Evolutionary conservation across 2,329 filamentous ascomycete species (phyloP), one percentile per base, ranked within the genome.

Genomic region (Dactylellina drechsleri): DNA sequence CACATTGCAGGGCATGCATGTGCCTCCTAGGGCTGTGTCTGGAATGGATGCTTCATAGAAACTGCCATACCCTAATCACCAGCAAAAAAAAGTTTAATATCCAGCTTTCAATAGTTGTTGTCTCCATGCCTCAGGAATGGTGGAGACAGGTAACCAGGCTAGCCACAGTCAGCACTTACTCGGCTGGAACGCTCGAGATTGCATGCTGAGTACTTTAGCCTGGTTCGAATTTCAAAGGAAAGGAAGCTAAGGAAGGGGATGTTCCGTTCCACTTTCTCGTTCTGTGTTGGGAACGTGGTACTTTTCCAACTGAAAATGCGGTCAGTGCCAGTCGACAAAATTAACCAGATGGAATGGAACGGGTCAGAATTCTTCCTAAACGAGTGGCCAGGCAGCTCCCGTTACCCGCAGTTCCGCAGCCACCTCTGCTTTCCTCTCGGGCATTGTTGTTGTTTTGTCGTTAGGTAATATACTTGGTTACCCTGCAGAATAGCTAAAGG

Each of bases 231-330:
- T 36, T 36, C 31, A 36, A 36, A 36, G 31, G 31, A 36, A 36
- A 36, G 23, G 31, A 36, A 36, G 31, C 31, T 10, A 36, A 10
- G 31, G 31, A 36, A 10, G 10, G 6, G 31, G 20, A 53, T 53
- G 53, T 20, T 50, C 58, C n/a, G n/a, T 15, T 41, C 7, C 43
- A 52, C 28, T 59, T 67, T 60, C 54, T 53, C 28, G 41, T 64
- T 66, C 47, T 74, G 70, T 28, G 70, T 74, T 74, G 70, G 59
- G 70, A 74, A 74, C 70, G 70, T 74, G 70, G 70, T 74, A 74
- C 45, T 61, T 66, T 67, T 16, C 43, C 43, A 47, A 18, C 43
- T 6, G n/a, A 47, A 18, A 47, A 47, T 47, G 16, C 43, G 2
- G 43, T 15, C 16, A 52, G 59, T 70, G 65, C 47, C 36, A 47